These are phyloP conservation scores for Raffaelea arxii DNA, from an alignment of 2,329 filamentous ascomycete genomes.

Conservation along the genomic window DNA sequence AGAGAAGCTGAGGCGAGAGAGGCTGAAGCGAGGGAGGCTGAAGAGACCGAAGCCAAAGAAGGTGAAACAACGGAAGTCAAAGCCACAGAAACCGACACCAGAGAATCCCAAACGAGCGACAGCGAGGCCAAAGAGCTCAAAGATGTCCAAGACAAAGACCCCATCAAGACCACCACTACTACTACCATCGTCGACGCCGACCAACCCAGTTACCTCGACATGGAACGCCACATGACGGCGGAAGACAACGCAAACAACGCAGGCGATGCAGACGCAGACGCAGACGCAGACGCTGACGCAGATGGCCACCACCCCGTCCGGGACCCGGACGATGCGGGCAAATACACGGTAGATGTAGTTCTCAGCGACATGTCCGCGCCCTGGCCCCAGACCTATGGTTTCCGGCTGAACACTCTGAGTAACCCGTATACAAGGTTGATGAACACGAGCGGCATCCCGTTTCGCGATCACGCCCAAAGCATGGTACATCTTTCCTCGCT, in stretches of 20 bases:
- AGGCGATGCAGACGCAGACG: conserved; percentile 18
- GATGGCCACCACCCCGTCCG: too few species aligned
- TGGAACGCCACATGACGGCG: conserved; percentile 42
- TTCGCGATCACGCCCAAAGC: conserved; percentile 83
- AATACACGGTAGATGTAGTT: conserved; percentile 55
- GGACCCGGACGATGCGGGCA: too few species aligned
- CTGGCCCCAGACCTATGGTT: conserved; percentile 74
- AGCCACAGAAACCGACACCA: too few species aligned
- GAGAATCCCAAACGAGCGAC: neutral
- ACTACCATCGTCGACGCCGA: conserved; percentile 22
- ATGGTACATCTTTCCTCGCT: too few species aligned
- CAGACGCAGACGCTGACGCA: too few species aligned
- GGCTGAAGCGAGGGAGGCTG: too few species aligned
- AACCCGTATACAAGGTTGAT: conserved; percentile 97
- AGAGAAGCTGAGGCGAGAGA: too few species aligned
- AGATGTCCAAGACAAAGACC: conserved; percentile 13
- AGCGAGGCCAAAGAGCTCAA: conserved; percentile 6
- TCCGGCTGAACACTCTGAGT: conserved; percentile 83
- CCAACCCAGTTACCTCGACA: conserved; percentile 54
- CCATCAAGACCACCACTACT: conserved; percentile 5
- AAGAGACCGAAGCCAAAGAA: too few species aligned
- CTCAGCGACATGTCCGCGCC: conserved; percentile 98
- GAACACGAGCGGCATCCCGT: conserved; percentile 87
- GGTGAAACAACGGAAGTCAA: too few species aligned
- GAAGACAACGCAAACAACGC: conserved; percentile 15